These are phyloP conservation scores for Boletus sp. DNA, from an alignment of 768 basidiomycete genomes.

Conservation along the genomic window DNA sequence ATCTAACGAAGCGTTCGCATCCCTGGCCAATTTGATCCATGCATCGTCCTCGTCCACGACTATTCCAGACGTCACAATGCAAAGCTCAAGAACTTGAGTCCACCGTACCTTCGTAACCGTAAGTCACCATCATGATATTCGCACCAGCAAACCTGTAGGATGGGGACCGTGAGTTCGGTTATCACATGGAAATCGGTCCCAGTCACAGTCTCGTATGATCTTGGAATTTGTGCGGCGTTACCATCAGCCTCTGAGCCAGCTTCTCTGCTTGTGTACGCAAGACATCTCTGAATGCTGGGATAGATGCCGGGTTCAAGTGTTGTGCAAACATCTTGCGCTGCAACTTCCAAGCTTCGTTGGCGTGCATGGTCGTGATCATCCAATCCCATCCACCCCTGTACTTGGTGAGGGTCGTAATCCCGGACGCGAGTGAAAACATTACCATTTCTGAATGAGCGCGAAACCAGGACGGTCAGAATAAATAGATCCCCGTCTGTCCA, in stretches of 20 bases:
- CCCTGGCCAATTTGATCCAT: conserved; percentile 4
- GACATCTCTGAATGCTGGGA: not conserved
- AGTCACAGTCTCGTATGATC: conserved; percentile 1
- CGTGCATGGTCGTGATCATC: conserved; percentile 3
- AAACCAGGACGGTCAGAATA: conserved; percentile 6
- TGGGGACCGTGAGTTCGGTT: no score
- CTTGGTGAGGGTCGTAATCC: not conserved
- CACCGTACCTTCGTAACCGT: conserved; percentile 2
- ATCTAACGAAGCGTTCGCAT: conserved; percentile 1
- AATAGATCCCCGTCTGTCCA: conserved; percentile 3
- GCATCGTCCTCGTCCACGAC: conserved; percentile 1
- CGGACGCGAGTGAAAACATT: not conserved
- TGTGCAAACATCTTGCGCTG: conserved; percentile 3
- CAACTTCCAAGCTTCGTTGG: not conserved
- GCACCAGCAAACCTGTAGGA: not conserved
- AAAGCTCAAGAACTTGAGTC: not conserved
- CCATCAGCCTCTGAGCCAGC: not conserved
- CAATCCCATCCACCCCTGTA: conserved; percentile 7
- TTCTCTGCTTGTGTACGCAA: not conserved
- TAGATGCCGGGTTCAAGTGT: not conserved
- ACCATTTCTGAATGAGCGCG: conserved; percentile 2
- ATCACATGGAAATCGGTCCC: not conserved
- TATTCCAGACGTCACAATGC: not conserved
- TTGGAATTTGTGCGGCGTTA: not conserved
- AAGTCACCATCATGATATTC: conserved; percentile 5